Evolutionary conservation across 495 filamentous ascomycete genomes (phyloP).

Genomic region (Daldinia decipiens): DNA sequence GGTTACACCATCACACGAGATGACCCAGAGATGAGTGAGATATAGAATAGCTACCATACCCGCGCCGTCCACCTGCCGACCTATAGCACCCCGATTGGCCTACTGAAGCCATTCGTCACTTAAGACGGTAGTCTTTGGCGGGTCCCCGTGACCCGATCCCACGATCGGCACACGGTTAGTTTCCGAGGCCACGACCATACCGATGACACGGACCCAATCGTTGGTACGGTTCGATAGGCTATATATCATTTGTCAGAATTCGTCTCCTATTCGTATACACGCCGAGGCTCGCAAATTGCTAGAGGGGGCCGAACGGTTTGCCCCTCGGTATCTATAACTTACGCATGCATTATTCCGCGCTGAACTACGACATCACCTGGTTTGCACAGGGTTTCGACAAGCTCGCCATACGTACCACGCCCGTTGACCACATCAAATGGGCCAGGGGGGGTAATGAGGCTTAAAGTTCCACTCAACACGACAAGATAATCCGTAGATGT

Average conservation of each 20-base stretch:
- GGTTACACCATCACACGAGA: constrained; percentile 23
- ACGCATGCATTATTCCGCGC: constrained; percentile 48
- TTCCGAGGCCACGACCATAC: constrained; percentile 30
- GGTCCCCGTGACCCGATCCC: constrained; percentile 12
- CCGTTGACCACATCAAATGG: constrained; percentile 33
- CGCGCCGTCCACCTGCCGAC: constrained; percentile 15
- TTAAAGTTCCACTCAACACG: constrained; percentile 37
- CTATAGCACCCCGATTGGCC: constrained; percentile 12
- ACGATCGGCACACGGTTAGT: constrained; percentile 30
- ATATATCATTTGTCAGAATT: constrained; percentile 18
- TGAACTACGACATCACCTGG: constrained; percentile 44
- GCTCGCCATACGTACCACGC: constrained; percentile 38
- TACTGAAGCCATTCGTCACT: constrained; percentile 42
- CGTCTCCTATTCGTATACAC: neutral
- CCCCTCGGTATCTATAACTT: constrained; percentile 31
- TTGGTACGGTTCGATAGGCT: constrained; percentile 42
- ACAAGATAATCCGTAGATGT: constrained; percentile 46
- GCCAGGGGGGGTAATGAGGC: constrained; percentile 36
- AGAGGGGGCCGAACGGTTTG: neutral
- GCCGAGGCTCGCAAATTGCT: neutral
- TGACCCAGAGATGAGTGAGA: constrained; percentile 22
- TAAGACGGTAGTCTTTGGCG: constrained; percentile 20
- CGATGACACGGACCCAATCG: constrained; percentile 42
- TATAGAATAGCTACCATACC: constrained; percentile 20
- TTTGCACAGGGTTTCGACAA: constrained; percentile 37